A percentile compares a stretch with the other conserved stretches of the same genome.
Conservation (phyloP, 2,329 filamentous ascomycete genomes). For the Tolypocladium endophyticum region DNA sequence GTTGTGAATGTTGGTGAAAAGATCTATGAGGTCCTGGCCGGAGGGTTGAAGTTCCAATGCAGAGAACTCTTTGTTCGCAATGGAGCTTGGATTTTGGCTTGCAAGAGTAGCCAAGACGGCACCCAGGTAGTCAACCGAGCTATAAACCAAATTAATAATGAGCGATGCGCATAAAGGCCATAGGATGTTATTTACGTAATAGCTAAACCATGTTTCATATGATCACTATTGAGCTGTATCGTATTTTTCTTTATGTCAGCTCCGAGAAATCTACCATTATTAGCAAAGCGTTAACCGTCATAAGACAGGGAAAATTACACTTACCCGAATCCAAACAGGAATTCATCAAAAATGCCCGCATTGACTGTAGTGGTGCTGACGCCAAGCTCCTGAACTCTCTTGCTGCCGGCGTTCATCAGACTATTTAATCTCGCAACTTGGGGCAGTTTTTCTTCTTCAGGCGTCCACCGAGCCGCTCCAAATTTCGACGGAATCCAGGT, state of each 20-base stretch:
- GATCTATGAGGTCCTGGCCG: neutral
- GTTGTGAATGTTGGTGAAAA: neutral
- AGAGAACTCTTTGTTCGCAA: neutral
- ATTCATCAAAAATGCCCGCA: neutral
- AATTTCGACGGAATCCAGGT: neutral
- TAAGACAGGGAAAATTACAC: neutral
- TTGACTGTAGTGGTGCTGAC: neutral
- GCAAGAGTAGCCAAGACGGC: neutral
- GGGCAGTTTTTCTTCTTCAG: neutral
- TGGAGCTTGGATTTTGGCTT: neutral
- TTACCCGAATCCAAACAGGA: neutral
- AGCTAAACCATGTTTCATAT: neutral
- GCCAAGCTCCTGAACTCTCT: neutral
- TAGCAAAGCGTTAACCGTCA: too few species aligned
- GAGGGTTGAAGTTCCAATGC: neutral
- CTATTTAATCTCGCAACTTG: neutral
- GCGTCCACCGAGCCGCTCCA: neutral
- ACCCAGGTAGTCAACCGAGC: neutral
- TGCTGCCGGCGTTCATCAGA: neutral
- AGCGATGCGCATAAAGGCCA: neutral
- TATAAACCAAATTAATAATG: neutral
- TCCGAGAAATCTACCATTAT: neutral
- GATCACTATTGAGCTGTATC: neutral
- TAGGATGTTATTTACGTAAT: neutral
- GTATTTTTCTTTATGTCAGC: neutral